Evolutionary conservation across 208 protist genomes (phyloP).

Genomic region (Leishmania gerbilli): DNA sequence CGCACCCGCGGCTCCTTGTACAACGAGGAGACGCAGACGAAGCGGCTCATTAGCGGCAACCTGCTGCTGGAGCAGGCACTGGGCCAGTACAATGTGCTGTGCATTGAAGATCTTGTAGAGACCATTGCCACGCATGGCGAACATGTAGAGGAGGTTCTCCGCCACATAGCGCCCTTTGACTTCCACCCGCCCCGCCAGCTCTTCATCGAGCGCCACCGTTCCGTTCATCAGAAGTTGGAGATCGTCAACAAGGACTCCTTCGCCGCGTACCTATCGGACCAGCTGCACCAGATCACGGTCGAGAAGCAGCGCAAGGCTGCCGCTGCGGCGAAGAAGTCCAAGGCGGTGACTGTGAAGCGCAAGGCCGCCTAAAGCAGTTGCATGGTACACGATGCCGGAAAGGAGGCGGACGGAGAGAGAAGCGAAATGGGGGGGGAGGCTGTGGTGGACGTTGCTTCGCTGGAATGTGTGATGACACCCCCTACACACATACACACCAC

Average conservation of each 20-base stretch:
- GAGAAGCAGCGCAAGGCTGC: conserved; percentile 37
- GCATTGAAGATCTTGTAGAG: conserved; percentile 89
- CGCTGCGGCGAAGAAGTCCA: conserved; percentile 16
- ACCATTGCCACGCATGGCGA: conserved; percentile 61
- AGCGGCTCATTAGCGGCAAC: conserved; percentile 86
- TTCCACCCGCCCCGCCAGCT: conserved; percentile 91
- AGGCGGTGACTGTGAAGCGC: conserved; percentile 10
- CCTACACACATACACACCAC: too few relatives aligned
- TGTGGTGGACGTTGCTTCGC: neutral
- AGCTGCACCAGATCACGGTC: conserved; percentile 56
- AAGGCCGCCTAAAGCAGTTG: neutral
- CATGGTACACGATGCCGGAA: neutral
- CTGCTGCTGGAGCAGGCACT: conserved; percentile 86
- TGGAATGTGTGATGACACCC: neutral
- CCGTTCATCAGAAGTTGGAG: conserved; percentile 83
- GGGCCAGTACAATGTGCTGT: conserved; percentile 84
- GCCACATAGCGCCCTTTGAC: conserved; percentile 84
- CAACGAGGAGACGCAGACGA: conserved; percentile 73
- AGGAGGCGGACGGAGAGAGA: neutral
- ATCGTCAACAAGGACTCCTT: conserved; percentile 87
- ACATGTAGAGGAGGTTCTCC: conserved; percentile 70
- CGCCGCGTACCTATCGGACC: conserved; percentile 72
- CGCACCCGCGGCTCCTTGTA: conserved; percentile 82
- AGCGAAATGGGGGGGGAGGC: neutral
- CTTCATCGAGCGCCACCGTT: conserved; percentile 84